Conservation (phyloP, 2,329 filamentous ascomycete genomes). For the Claviceps sp. region DNA sequence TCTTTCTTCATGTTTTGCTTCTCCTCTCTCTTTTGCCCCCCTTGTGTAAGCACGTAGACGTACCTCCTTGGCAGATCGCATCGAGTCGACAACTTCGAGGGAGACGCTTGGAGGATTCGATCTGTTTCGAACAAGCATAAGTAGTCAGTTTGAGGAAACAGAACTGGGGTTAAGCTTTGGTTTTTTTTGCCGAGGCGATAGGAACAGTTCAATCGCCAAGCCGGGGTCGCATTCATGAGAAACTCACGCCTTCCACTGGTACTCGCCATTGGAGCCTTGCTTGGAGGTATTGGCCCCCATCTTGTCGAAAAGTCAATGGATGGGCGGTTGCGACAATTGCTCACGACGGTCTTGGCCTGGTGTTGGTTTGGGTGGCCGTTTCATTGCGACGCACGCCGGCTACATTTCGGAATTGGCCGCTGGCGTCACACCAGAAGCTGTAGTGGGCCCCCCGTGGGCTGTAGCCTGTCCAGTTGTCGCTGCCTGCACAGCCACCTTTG, state of each 20-base stretch:
- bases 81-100: constrained; percentile 65
- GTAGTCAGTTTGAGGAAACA: background rate
- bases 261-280: constrained; percentile 21
- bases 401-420: no score
- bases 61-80: constrained; percentile 82
- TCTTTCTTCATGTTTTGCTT: no score
- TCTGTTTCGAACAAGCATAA: constrained; percentile 15
- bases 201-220: no score
- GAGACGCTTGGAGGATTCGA: constrained; percentile 48
- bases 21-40: no score
- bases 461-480: no score
- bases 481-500: no score
- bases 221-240: no score
- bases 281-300: constrained; percentile 48
- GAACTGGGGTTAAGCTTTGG: background rate
- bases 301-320: constrained; percentile 25
- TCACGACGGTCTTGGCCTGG: constrained; percentile 13
- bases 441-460: no score
- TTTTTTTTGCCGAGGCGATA: background rate
- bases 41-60: constrained; percentile 8
- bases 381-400: no score
- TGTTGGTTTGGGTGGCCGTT: constrained; percentile 9
- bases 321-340: constrained; percentile 17
- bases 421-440: no score
- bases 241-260: constrained; percentile 44